Conservation (phyloP, 257 asterid species). For the Forsythia viridissima region DNA sequence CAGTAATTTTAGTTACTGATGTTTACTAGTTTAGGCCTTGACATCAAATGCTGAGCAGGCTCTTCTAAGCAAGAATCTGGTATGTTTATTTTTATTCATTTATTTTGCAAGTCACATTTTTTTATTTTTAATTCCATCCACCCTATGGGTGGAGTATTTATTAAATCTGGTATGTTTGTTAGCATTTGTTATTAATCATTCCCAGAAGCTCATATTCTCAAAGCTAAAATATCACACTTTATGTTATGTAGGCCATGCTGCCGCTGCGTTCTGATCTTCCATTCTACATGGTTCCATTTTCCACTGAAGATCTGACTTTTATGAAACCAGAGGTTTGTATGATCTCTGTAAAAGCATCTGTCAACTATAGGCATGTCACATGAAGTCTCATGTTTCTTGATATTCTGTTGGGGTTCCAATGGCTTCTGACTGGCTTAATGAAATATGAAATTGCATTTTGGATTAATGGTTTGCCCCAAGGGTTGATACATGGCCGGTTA, state of each 20-base stretch:
- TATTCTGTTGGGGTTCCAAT: not conserved
- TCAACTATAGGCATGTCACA: not conserved
- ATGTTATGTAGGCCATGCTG: slow-evolving; percentile 67
- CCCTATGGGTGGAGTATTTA: not conserved
- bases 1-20: slow-evolving; percentile 10
- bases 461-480: not conserved
- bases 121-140: not conserved
- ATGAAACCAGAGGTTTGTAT: slow-evolving; percentile 80
- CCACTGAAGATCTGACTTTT: slow-evolving; percentile 65
- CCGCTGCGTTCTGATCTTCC: slow-evolving; percentile 97
- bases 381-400: slow-evolving; percentile 10
- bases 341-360: slow-evolving; percentile 4
- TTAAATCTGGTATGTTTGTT: slow-evolving; percentile 34
- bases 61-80: slow-evolving; percentile 83
- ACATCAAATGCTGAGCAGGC: slow-evolving; percentile 83
- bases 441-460: not conserved
- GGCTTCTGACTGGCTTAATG: not conserved
- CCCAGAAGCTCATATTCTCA: slow-evolving; percentile 21
- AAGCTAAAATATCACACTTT: slow-evolving; percentile 26
- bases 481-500: not conserved
- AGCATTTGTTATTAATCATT: slow-evolving; percentile 7
- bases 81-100: slow-evolving; percentile 27
- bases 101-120: not conserved
- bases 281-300: slow-evolving; percentile 86
- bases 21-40: slow-evolving; percentile 57